Conservation (phyloP, 371 early-diverging fungal genomes). For the Zopfochytrium polystomum region DNA sequence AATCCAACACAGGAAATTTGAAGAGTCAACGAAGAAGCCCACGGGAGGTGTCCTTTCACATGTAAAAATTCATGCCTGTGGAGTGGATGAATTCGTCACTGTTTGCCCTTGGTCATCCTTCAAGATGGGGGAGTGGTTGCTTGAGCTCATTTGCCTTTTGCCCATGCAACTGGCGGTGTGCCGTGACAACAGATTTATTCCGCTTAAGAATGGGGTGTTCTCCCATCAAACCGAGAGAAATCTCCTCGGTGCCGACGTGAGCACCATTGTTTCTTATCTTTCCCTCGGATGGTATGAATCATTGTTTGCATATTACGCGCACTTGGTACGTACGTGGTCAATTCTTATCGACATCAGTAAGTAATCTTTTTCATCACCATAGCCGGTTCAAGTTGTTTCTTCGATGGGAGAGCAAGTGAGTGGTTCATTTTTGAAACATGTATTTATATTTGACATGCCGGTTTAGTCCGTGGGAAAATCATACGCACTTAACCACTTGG, state of each 20-base stretch:
- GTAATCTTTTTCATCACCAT: slow-evolving; percentile 1
- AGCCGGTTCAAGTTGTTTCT: slow-evolving; percentile 8
- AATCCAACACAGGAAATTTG: neutral
- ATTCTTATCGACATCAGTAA: neutral
- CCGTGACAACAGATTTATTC: slow-evolving; percentile 12
- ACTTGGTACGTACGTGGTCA: neutral
- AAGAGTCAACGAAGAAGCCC: neutral
- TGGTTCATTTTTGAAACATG: too few species aligned
- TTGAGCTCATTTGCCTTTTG: slow-evolving; percentile 11
- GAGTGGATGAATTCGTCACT: neutral
- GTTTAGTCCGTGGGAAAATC: slow-evolving; percentile 16
- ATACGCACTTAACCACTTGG: slow-evolving; percentile 22
- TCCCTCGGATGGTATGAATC: slow-evolving; percentile 23
- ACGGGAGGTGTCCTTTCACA: neutral
- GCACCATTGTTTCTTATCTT: slow-evolving; percentile 1
- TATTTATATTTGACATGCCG: slow-evolving; percentile 14
- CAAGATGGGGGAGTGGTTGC: slow-evolving; percentile 14
- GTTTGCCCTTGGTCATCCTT: neutral
- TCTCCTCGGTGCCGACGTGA: slow-evolving; percentile 6
- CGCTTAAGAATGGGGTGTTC: slow-evolving; percentile 21
- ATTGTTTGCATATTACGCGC: slow-evolving; percentile 12
- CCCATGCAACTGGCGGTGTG: slow-evolving; percentile 22
- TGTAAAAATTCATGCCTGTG: neutral
- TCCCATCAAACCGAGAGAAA: slow-evolving; percentile 2
- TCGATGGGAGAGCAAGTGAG: slow-evolving; percentile 11